Evolutionary conservation across 164 flowering plant genomes (phyloP).

Genomic region (Chloranthus sessilifolius): DNA sequence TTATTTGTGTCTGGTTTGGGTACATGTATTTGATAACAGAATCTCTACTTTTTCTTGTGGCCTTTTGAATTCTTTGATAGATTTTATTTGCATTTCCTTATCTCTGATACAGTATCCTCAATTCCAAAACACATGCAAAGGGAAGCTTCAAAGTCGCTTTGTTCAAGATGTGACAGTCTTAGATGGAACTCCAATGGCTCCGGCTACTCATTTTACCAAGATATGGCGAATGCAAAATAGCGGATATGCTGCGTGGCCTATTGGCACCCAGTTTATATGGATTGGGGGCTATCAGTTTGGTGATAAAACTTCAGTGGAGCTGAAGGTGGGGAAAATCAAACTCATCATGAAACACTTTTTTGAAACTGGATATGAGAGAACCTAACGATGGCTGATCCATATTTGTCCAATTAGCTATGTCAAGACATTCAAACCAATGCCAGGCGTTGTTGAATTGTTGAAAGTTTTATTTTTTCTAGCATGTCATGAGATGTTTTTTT

Average conservation of each 20-base stretch:
- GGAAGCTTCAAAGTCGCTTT: constrained; percentile 57
- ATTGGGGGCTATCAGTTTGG: constrained; percentile 68
- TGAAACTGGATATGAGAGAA: too few relatives aligned
- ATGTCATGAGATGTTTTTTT: neutral
- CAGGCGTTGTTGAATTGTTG: too few relatives aligned
- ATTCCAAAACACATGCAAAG: constrained; percentile 12
- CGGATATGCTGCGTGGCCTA: constrained; percentile 62
- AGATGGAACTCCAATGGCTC: constrained; percentile 68
- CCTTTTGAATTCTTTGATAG: too few relatives aligned
- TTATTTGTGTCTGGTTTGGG: too few relatives aligned
- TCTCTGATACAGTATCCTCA: constrained; percentile 15
- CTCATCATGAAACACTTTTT: too few relatives aligned
- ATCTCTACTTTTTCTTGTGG: too few relatives aligned
- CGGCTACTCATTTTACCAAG: constrained; percentile 70
- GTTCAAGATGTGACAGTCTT: constrained; percentile 62
- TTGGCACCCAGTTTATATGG: constrained; percentile 61
- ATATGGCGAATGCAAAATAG: constrained; percentile 88
- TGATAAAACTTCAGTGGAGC: constrained; percentile 27
- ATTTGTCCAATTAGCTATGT: too few relatives aligned
- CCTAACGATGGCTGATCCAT: too few relatives aligned
- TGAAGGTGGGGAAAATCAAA: constrained; percentile 56
- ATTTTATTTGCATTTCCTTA: too few relatives aligned
- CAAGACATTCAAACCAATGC: too few relatives aligned
- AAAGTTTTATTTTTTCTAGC: too few relatives aligned
- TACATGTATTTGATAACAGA: too few relatives aligned